These are phyloP conservation scores for Canavalia gladiata DNA, from an alignment of 306 rosid genomes.

Conservation along the genomic window DNA sequence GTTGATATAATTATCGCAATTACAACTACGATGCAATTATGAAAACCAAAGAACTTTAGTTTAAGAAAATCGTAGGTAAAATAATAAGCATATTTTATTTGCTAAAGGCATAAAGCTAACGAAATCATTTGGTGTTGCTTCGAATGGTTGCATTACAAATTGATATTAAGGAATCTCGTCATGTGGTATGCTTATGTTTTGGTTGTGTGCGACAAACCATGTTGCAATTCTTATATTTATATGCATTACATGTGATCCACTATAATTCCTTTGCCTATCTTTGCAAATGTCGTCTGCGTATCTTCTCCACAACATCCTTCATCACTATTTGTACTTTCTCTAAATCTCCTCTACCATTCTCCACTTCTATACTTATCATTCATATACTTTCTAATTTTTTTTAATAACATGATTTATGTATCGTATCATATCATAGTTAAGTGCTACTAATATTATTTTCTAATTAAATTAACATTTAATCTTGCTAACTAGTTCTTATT, in stretches of 20 bases:
- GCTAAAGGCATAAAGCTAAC: background rate
- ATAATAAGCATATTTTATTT: background rate
- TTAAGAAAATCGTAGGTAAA: background rate
- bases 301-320: slow-evolving; percentile 3
- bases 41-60: too few species aligned
- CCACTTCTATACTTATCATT: background rate
- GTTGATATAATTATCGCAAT: too few species aligned
- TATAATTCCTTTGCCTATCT: slow-evolving; percentile 22
- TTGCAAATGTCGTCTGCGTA: slow-evolving; percentile 11
- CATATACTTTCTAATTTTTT: background rate
- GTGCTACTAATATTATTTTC: too few species aligned
- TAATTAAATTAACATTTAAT: background rate
- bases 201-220: slow-evolving; percentile 34
- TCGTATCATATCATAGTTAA: too few species aligned
- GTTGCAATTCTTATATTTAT: slow-evolving; percentile 26
- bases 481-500: too few species aligned
- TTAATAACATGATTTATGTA: too few species aligned
- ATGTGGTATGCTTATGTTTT: slow-evolving; percentile 43
- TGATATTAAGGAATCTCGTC: slow-evolving; percentile 13
- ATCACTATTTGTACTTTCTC: background rate
- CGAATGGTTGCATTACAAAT: slow-evolving; percentile 22
- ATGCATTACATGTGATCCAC: slow-evolving; percentile 36
- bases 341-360: too few species aligned
- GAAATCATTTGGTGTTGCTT: background rate
- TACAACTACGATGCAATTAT: too few species aligned